Conservation (phyloP, 2,329 filamentous ascomycete genomes). For the Fusarium sp. region DNA sequence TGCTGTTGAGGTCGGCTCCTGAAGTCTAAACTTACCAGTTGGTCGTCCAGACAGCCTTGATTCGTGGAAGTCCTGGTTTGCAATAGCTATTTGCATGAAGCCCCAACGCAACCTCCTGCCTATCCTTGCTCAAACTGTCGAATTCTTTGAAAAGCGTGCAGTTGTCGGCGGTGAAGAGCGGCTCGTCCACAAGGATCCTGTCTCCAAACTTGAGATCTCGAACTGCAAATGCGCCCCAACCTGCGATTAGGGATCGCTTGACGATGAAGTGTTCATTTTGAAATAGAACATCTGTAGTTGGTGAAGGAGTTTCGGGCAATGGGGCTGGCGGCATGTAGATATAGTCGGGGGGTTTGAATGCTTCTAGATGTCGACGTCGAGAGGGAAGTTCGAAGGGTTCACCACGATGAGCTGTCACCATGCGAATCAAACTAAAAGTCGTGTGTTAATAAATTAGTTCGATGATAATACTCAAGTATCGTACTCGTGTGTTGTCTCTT, state of each 20-base stretch:
- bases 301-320: slow-evolving; percentile 4
- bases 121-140: slow-evolving; percentile 45
- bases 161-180: slow-evolving; percentile 52
- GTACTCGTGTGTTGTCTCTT: slow-evolving; percentile 39
- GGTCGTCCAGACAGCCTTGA: slow-evolving; percentile 56
- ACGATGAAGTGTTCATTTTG: slow-evolving; percentile 56
- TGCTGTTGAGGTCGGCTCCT: not conserved
- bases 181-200: slow-evolving; percentile 57
- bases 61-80: slow-evolving; percentile 42
- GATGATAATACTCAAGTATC: not conserved
- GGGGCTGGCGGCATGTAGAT: not conserved
- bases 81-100: slow-evolving; percentile 52
- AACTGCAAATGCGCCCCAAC: slow-evolving; percentile 60
- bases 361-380: slow-evolving; percentile 18
- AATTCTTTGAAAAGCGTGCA: slow-evolving; percentile 50
- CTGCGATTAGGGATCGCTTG: slow-evolving; percentile 54
- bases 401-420: slow-evolving; percentile 20
- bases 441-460: not conserved
- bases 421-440: slow-evolving; percentile 24
- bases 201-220: slow-evolving; percentile 52
- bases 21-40: slow-evolving; percentile 56
- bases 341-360: not conserved
- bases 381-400: slow-evolving; percentile 8
- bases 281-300: slow-evolving; percentile 38
- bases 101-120: slow-evolving; percentile 49